A percentile compares a stretch with the other conserved stretches of the same genome.
Conservation (phyloP, 179 eudicot species). For the Patellifolia procumbens region DNA sequence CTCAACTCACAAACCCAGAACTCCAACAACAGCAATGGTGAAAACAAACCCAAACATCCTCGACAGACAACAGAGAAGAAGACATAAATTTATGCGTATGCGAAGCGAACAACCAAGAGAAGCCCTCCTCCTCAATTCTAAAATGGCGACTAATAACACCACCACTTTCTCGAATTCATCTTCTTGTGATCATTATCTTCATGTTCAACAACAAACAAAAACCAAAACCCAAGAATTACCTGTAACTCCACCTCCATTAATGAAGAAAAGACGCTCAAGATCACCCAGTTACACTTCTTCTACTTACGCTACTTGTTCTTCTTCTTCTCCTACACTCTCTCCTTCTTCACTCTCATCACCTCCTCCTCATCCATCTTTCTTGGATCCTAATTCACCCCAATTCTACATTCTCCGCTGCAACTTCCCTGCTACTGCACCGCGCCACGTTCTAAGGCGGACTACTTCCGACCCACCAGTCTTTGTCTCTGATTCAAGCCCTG, state of each 20-base stretch:
- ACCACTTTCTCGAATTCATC: not conserved
- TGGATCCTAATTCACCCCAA: not conserved
- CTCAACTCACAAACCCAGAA: too few species aligned
- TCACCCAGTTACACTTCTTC: not conserved
- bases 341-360: not conserved
- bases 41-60: conserved; percentile 10
- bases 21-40: conserved; percentile 20
- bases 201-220: not conserved
- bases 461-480: not conserved
- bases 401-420: not conserved
- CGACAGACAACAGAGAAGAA: not conserved
- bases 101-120: not conserved
- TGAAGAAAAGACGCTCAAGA: not conserved
- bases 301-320: not conserved
- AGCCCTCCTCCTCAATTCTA: conserved; percentile 9
- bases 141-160: not conserved
- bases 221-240: not conserved
- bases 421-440: too few species aligned
- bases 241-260: not conserved
- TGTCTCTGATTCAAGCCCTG: not conserved
- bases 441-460: not conserved
- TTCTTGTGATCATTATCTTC: not conserved
- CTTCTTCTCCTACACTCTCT: not conserved
- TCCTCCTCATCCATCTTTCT: not conserved
- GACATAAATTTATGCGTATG: not conserved